phyloP scores from a whole-genome alignment of 108 stramenopile species.

The Pseudonitzschia multiseries region DNA sequence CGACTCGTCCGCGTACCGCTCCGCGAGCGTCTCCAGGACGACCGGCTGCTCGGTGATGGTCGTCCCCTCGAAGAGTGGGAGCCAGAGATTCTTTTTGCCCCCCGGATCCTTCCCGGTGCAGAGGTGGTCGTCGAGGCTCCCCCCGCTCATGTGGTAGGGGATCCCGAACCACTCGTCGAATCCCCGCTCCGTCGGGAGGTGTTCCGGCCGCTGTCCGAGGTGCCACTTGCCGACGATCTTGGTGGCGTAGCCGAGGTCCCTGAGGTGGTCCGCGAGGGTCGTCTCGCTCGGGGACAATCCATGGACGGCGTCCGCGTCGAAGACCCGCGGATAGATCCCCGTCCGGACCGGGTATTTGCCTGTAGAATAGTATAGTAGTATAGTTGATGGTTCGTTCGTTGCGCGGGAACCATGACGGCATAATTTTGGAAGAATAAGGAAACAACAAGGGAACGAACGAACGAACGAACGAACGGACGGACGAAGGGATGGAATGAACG shows the following conservation, averaged over 20 bases:
- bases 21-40: constrained; percentile 40
- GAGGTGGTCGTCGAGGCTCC: constrained; percentile 56
- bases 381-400: too few species aligned
- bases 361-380: neutral
- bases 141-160: constrained; percentile 75
- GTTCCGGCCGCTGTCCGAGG: constrained; percentile 56
- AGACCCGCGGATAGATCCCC: constrained; percentile 62
- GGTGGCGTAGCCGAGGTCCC: constrained; percentile 62
- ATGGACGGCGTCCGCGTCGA: constrained; percentile 49
- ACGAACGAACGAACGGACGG: too few species aligned
- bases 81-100: constrained; percentile 34
- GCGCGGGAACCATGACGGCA: too few species aligned
- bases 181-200: constrained; percentile 69
- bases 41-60: constrained; percentile 68
- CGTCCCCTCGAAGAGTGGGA: constrained; percentile 53
- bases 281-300: constrained; percentile 63
- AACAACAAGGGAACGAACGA: too few species aligned
- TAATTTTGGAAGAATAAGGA: too few species aligned
- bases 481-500: too few species aligned
- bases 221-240: constrained; percentile 84
- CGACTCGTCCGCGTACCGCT: constrained; percentile 40
- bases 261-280: constrained; percentile 57
- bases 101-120: constrained; percentile 55
- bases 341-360: constrained; percentile 55
- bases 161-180: constrained; percentile 83